Evolutionary conservation across 192 early-diverging fungal species (phyloP).

Genomic region (Coemansia sp.): DNA sequence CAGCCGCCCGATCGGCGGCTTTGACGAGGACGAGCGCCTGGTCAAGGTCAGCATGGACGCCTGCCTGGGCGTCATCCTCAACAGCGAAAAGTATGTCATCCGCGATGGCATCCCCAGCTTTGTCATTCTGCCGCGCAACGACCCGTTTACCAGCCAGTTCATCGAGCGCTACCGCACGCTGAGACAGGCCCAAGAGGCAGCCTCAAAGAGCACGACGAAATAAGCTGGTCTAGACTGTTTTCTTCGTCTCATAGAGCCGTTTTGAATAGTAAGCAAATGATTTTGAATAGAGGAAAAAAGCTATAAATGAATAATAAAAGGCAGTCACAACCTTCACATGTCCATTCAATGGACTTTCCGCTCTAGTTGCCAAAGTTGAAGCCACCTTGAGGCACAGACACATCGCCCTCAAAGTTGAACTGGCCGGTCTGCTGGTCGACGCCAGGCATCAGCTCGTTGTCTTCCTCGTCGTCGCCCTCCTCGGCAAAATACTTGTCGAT

Average conservation of each 20-base stretch:
- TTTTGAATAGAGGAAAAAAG: slow-evolving; percentile 7
- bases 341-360: neutral
- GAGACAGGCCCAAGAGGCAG: slow-evolving; percentile 22
- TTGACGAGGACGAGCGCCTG: slow-evolving; percentile 57
- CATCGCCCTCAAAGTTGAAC: slow-evolving; percentile 73
- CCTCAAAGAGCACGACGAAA: slow-evolving; percentile 1
- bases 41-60: slow-evolving; percentile 63
- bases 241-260: too few relatives aligned
- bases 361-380: slow-evolving; percentile 69
- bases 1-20: slow-evolving; percentile 44
- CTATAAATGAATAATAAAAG: neutral
- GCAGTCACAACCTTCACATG: neutral
- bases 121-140: slow-evolving; percentile 73
- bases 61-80: slow-evolving; percentile 63
- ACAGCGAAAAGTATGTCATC: slow-evolving; percentile 65
- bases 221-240: too few relatives aligned
- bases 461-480: slow-evolving; percentile 73
- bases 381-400: slow-evolving; percentile 70
- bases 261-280: neutral
- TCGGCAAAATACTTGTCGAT: slow-evolving; percentile 97
- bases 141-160: slow-evolving; percentile 63
- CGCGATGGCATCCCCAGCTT: slow-evolving; percentile 83
- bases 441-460: slow-evolving; percentile 61
- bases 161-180: slow-evolving; percentile 60
- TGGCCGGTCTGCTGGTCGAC: slow-evolving; percentile 72